Conservation (phyloP, 768 basidiomycete genomes). For the Leccinum barrowsii region DNA sequence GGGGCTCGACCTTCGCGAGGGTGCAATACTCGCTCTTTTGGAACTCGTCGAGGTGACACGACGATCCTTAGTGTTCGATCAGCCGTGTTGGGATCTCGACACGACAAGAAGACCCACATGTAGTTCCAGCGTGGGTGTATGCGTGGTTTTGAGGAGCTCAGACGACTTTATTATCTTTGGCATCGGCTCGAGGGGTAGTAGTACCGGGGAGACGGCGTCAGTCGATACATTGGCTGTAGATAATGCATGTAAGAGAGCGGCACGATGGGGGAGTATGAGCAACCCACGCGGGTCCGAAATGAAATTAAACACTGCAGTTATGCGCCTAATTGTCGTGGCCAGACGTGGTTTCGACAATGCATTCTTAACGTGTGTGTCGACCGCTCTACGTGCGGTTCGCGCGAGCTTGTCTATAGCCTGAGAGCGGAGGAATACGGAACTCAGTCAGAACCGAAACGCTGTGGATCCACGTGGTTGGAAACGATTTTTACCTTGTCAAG, state of each 20-base stretch:
- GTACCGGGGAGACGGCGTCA: constrained; percentile 42
- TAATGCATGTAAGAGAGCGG: constrained; percentile 11
- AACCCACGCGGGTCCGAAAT: constrained; percentile 60
- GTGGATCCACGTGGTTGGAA: constrained; percentile 3
- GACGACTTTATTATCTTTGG: constrained; percentile 12
- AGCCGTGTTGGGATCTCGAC: constrained; percentile 5
- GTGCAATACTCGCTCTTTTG: constrained; percentile 1
- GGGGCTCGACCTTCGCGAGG: constrained; percentile 5
- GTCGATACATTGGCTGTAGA: constrained; percentile 50
- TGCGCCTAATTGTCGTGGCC: constrained; percentile 63
- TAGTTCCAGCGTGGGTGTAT: constrained; percentile 5
- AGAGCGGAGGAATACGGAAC: neutral
- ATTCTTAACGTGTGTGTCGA: constrained; percentile 71
- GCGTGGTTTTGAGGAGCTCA: constrained; percentile 7
- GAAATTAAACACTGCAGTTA: constrained; percentile 72
- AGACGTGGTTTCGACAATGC: constrained; percentile 65
- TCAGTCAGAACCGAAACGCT: constrained; percentile 3
- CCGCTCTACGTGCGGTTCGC: constrained; percentile 61
- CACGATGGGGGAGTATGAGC: constrained; percentile 6
- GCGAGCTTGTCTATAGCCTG: constrained; percentile 71
- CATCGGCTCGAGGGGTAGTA: constrained; percentile 28
- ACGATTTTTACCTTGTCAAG: constrained; percentile 56
- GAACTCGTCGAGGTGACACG: neutral
- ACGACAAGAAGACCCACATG: constrained; percentile 18
- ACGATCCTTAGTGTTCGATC: constrained; percentile 16